Conservation (phyloP, 2,329 filamentous ascomycete genomes). For the Ophiostoma sp. region DNA sequence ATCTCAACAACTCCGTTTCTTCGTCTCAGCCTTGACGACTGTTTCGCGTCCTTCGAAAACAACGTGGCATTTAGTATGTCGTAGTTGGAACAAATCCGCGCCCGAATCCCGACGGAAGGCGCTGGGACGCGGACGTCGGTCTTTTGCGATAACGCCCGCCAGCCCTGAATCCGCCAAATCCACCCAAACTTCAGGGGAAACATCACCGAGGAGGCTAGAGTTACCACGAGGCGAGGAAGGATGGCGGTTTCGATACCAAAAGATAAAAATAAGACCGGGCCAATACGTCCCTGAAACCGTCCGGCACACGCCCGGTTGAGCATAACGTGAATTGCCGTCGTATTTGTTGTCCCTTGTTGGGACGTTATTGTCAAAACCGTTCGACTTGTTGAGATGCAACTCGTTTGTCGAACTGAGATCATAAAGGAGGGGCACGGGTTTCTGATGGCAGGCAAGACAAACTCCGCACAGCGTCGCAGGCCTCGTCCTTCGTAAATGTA, state of each 20-base stretch:
- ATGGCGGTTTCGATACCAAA: not conserved
- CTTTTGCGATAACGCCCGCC: not conserved
- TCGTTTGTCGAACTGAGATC: too few species aligned
- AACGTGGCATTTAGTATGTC: not conserved
- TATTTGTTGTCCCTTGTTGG: too few species aligned
- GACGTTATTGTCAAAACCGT: not conserved
- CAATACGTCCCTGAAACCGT: not conserved
- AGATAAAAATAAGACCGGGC: constrained; percentile 1
- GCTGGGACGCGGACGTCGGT: not conserved
- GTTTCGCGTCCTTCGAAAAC: not conserved
- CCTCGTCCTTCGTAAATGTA: too few species aligned
- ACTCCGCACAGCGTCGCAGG: not conserved
- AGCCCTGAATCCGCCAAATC: not conserved
- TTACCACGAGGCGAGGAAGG: too few species aligned
- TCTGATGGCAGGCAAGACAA: not conserved
- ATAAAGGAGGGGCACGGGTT: not conserved
- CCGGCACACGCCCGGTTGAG: too few species aligned
- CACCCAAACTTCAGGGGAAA: not conserved
- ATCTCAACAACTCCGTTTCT: not conserved
- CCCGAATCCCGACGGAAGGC: not conserved
- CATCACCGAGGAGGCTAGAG: too few species aligned
- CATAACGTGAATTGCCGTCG: too few species aligned
- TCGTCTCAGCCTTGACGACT: not conserved
- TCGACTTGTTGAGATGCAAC: not conserved
- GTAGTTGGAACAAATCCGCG: not conserved